Evolutionary conservation across 2,329 filamentous ascomycete species (phyloP).

Genomic region (Phialemonium atrogriseum): DNA sequence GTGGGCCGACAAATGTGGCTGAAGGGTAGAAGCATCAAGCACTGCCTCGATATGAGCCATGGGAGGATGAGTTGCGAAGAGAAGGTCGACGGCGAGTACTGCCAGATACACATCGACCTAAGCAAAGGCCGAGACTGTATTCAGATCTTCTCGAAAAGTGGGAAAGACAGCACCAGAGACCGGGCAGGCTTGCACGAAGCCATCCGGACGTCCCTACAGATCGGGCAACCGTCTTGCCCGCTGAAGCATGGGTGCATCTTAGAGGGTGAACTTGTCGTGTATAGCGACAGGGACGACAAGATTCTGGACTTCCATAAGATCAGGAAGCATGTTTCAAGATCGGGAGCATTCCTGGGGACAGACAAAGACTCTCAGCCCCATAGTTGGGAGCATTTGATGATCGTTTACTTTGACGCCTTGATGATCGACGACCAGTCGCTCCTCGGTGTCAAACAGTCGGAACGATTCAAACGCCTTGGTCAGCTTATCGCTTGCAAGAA

Average conservation of each 20-base stretch:
- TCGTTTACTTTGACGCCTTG: slow-evolving; percentile 52
- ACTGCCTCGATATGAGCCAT: slow-evolving; percentile 59
- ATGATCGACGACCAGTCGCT: slow-evolving; percentile 46
- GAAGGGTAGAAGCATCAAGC: slow-evolving; percentile 63
- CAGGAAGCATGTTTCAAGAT: slow-evolving; percentile 67
- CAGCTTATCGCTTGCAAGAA: slow-evolving; percentile 39
- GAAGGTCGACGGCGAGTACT: slow-evolving; percentile 86
- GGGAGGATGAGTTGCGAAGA: slow-evolving; percentile 64
- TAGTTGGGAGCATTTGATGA: slow-evolving; percentile 49
- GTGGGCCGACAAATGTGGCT: slow-evolving; percentile 56
- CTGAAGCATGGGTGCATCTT: slow-evolving; percentile 64
- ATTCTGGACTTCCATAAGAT: slow-evolving; percentile 76
- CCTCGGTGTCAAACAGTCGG: slow-evolving; percentile 42
- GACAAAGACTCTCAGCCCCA: slow-evolving; percentile 57
- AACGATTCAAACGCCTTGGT: slow-evolving; percentile 52
- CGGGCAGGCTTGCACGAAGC: slow-evolving; percentile 51
- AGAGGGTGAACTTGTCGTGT: slow-evolving; percentile 77
- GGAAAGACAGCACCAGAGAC: slow-evolving; percentile 78
- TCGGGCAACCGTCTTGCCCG: slow-evolving; percentile 49
- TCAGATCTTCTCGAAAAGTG: slow-evolving; percentile 86
- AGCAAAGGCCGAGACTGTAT: slow-evolving; percentile 46
- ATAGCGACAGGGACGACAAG: slow-evolving; percentile 54
- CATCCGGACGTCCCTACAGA: slow-evolving; percentile 55
- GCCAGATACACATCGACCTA: slow-evolving; percentile 75
- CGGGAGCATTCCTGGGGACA: slow-evolving; percentile 61